Base-by-base conservation (phyloP, 139 green algal species). In the Auxenochlorella protothecoides region DNA sequence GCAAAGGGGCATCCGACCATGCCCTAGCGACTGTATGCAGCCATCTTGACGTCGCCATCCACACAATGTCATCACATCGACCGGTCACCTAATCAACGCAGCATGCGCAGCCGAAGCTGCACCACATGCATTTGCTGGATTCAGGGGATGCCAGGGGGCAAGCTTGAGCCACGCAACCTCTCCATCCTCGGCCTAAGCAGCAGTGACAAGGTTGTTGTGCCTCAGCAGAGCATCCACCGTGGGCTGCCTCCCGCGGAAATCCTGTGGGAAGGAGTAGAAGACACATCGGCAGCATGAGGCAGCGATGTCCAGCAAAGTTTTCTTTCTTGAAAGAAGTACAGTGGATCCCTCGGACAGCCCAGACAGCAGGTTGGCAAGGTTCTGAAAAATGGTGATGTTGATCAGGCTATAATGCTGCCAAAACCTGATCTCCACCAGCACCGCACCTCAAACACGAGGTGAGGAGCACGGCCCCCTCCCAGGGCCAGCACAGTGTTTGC, bases 401-500 rank as follows among this genome's bases (percentile, higher is more conserved):
- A 63, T 63, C 59, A 12, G 11, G 59, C 59, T 10, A 10, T 12
- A 63, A 63, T 63, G 10, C 59, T 44, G 27, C 27, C 27, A 44
- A 44, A 44, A 44, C 27, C 27, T 44, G 27, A 44, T 44, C 27
- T 44, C 27, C 27, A 44, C 59, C 13, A 70, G 71, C 51, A 12
- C 27, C 59, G 9, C 64, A 84, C 83, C 82, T 85, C 84, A 81
- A 94, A 96, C 14, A 96, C 90, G 4, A 87, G 66, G 5, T 74
- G 76, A 15, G 93, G 93, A 4, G 80, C 84, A 7, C 85, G 75
- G 52, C 87, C 88, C 65, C 93, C 93, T 51, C 93, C 93, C 65
- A 98, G 79, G 2, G 81, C 91, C 55, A 98, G 82, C 56, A 98
- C 90, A 5, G 92, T 97, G 71, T 96, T 92, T 44, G 80, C 65